phyloP scores from a whole-genome alignment of 768 basidiomycete species.

The Auricularia heimuer region DNA sequence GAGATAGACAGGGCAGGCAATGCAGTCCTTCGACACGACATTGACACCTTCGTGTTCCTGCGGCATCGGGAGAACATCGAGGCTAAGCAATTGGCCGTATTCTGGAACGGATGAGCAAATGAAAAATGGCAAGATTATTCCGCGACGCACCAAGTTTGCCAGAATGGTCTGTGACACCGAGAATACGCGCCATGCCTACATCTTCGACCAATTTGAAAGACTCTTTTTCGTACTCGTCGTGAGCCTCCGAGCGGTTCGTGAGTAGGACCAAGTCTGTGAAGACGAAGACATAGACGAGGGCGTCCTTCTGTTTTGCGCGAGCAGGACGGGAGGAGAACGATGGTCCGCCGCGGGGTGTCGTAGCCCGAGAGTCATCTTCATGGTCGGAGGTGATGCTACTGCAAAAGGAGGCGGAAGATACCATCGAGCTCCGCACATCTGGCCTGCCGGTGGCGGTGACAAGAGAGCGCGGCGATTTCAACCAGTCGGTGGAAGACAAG shows the following conservation, averaged over 20 bases:
- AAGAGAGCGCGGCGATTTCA: not conserved
- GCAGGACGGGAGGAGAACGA: constrained; percentile 3
- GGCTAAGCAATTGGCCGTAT: constrained; percentile 26
- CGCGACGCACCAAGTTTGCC: constrained; percentile 16
- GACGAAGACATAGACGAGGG: constrained; percentile 33
- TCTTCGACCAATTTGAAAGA: constrained; percentile 34
- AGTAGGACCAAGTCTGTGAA: constrained; percentile 68
- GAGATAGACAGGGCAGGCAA: constrained; percentile 26
- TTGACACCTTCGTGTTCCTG: constrained; percentile 17
- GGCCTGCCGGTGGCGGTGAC: not conserved
- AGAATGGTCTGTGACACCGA: constrained; percentile 34
- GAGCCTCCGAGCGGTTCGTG: constrained; percentile 24
- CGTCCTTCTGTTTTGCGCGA: constrained; percentile 8
- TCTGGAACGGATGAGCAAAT: not conserved
- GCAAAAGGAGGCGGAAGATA: not conserved
- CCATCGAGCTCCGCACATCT: not conserved
- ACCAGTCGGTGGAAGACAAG: not conserved
- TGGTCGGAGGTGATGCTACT: not conserved
- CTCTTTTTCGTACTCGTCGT: constrained; percentile 13
- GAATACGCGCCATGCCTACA: constrained; percentile 39
- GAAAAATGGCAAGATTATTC: not conserved
- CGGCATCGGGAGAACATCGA: constrained; percentile 45
- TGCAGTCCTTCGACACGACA: constrained; percentile 26
- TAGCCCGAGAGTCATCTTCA: not conserved
- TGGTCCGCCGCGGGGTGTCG: constrained; percentile 1